Percentiles rank a stretch among this genome's conserved stretches.
Evolutionary conservation across 1,139 yeast genomes (phyloP).

Genomic region (Tardiomyces depauwii): DNA sequence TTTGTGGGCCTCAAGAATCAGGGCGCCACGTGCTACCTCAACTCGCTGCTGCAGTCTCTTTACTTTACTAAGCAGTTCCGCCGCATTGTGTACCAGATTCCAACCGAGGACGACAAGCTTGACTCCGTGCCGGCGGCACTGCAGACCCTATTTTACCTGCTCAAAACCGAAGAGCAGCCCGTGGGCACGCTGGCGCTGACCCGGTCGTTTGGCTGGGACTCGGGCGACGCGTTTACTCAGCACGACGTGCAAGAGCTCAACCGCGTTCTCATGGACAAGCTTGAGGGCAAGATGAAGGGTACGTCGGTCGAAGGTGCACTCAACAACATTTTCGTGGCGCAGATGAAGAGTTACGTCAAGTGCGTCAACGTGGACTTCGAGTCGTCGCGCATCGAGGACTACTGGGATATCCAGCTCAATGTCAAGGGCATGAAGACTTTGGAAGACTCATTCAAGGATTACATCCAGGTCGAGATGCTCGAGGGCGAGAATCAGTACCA

Average conservation of each 20-base stretch:
- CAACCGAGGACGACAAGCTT: constrained; percentile 51
- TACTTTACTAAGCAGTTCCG: constrained; percentile 78
- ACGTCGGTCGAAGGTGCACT: constrained; percentile 71
- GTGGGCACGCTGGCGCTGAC: constrained; percentile 83
- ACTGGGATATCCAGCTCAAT: constrained; percentile 95
- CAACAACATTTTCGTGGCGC: constrained; percentile 84
- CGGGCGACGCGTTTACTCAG: constrained; percentile 91
- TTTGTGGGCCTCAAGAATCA: constrained; percentile 90
- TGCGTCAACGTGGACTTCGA: constrained; percentile 95
- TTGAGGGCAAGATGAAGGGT: constrained; percentile 88
- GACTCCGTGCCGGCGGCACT: constrained; percentile 65
- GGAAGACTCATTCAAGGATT: constrained; percentile 69
- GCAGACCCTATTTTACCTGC: constrained; percentile 74
- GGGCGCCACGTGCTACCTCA: constrained; percentile 96
- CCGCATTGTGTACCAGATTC: constrained; percentile 78
- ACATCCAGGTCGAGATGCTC: constrained; percentile 77
- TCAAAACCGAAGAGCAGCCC: constrained; percentile 62
- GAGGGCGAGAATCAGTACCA: constrained; percentile 94
- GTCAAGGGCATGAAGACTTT: constrained; percentile 74
- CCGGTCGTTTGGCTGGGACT: constrained; percentile 94
- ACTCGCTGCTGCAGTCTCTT: constrained; percentile 82
- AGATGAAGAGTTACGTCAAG: constrained; percentile 88
- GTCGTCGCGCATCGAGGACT: constrained; percentile 84
- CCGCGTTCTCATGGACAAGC: constrained; percentile 87
- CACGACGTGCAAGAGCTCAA: constrained; percentile 97